Base-by-base conservation (phyloP, 2,329 filamentous ascomycete genomes). In the Clathrospora elynae region DNA sequence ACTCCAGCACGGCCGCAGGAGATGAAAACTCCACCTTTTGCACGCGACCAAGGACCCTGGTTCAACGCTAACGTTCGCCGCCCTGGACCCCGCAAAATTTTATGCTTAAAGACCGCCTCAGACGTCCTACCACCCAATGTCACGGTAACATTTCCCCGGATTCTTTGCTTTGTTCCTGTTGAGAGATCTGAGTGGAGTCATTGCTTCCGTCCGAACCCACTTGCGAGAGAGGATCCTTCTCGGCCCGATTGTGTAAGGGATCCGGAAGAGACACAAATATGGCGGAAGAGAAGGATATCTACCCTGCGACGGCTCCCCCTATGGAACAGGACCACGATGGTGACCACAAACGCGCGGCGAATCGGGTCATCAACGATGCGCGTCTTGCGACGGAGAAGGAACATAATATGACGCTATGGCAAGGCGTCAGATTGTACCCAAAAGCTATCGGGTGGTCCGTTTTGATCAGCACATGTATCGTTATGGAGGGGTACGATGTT, bases 401-500 rank as follows among this genome's bases (percentile, higher is more conserved):
- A 53, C 74, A 75, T 46, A 72, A 64, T 35, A 77, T 78, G 75
- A 75, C 72, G 9, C 74, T 95, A 44, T 64, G 80, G 66, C 83
- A 95, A 73, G 90, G 88, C 50, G 78, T 95, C 68, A 83, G 78
- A 63, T 78, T 93, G 17, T 96, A 96, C 65, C 90, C 89, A 45
- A 92, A 95, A 74, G 90, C 90, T 14, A 85, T 95, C 42, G 79
- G 75, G 14, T 96, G 89, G 88, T 89, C 85, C 58, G 62, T 95
- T 35, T 75, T 95, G 46, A 91, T 96, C 69, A 92, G 87, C n/a
- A 92, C 88, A 0, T 91, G 87, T 66, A 93, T 95, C 62, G 83
- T 82, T 60, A 96, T 96, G 90, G 90, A 95, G 70, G 90, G 88
- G 22, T 95, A 91, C 73, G 89, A 95, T 64, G 78, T 93, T 45